phyloP scores from a whole-genome alignment of 805 yeast species.

The Ogataea henricii region DNA sequence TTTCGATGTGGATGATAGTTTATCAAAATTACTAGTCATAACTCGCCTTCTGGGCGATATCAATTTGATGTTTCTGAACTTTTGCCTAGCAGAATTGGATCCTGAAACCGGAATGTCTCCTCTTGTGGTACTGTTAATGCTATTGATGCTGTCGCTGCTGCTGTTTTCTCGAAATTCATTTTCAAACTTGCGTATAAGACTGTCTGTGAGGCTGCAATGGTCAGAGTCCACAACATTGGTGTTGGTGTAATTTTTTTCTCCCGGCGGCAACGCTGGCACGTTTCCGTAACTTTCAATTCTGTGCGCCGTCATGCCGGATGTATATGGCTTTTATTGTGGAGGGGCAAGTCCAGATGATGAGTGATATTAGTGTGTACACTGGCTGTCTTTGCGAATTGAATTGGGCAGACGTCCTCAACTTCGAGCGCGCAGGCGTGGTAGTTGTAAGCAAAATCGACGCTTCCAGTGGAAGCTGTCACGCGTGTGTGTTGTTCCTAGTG shows the following conservation, averaged over 20 bases:
- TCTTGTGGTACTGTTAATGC: neutral
- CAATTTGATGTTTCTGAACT: constrained; percentile 12
- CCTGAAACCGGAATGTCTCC: neutral
- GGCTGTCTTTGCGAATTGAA: neutral
- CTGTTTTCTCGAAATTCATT: constrained; percentile 14
- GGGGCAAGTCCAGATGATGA: constrained; percentile 1
- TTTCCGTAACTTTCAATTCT: neutral
- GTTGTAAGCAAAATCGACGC: neutral
- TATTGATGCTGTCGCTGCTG: neutral
- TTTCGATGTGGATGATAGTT: constrained; percentile 4
- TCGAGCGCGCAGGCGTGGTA: too few species aligned
- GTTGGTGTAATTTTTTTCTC: neutral
- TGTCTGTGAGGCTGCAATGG: constrained; percentile 19
- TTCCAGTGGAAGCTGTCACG: neutral
- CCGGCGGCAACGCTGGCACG: constrained; percentile 6
- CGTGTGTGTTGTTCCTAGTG: too few species aligned
- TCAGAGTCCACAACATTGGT: constrained; percentile 10
- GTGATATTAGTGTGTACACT: neutral
- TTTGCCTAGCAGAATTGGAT: constrained; percentile 4
- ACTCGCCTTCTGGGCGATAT: constrained; percentile 20
- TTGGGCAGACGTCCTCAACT: too few species aligned
- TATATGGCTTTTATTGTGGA: neutral
- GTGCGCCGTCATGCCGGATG: constrained; percentile 5
- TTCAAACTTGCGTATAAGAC: constrained; percentile 21
- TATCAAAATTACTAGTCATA: neutral